phyloP scores from a whole-genome alignment of 352 stramenopile genomes.

The Elongisporangium senticosum region DNA sequence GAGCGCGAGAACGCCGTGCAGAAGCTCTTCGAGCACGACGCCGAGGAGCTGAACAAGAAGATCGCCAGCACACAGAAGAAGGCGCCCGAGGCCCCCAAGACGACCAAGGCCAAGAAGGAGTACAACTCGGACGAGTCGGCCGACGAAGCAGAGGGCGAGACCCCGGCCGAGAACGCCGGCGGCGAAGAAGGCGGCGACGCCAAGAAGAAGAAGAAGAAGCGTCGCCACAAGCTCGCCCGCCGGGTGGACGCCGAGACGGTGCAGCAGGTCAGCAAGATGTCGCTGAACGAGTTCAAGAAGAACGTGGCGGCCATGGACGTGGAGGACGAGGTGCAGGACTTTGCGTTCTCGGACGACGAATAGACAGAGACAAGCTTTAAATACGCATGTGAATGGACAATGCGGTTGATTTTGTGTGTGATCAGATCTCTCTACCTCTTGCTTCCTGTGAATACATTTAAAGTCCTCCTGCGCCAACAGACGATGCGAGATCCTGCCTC shows the following conservation, averaged over 20 bases:
- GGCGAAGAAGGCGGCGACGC: constrained; percentile 7
- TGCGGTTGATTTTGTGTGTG: not conserved
- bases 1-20: constrained; percentile 80
- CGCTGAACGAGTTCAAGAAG: constrained; percentile 77
- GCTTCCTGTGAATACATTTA: constrained; percentile 1
- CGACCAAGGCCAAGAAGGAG: constrained; percentile 5
- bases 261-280: constrained; percentile 76
- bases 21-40: constrained; percentile 80
- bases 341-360: constrained; percentile 72
- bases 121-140: constrained; percentile 32
- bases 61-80: constrained; percentile 39
- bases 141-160: constrained; percentile 34
- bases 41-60: constrained; percentile 63
- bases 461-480: not conserved
- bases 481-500: not conserved
- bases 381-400: constrained; percentile 1
- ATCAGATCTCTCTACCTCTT: constrained; percentile 1
- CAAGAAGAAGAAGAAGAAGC: constrained; percentile 39
- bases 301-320: constrained; percentile 66
- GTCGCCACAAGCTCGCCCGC: constrained; percentile 22
- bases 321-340: constrained; percentile 71
- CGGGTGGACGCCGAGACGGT: constrained; percentile 60
- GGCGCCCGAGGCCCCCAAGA: constrained; percentile 8
- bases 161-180: constrained; percentile 15
- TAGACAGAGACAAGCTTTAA: constrained; percentile 23